Percentiles rank a stretch among this genome's conserved stretches.
Conservation (phyloP, 768 basidiomycete genomes). For the Trametes punicea region DNA sequence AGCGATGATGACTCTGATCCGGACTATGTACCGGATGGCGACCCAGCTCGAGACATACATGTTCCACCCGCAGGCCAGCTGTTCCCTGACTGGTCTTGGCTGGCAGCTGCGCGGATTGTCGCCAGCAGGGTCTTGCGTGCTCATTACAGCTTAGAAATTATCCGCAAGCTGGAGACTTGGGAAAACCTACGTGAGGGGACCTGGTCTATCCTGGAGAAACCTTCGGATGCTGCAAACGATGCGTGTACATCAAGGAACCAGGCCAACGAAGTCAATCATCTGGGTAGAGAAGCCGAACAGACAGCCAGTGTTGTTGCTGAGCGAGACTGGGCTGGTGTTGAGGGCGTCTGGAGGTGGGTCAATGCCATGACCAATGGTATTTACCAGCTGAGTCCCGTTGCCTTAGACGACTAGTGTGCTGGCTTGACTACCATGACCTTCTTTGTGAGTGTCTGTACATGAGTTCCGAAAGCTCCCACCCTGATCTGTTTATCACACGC, state of each 20-base stretch:
- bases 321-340: conserved; percentile 29
- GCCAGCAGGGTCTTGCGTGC: conserved; percentile 1
- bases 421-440: conserved; percentile 25
- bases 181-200: conserved; percentile 9
- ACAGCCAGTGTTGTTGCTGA: neutral
- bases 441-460: conserved; percentile 15
- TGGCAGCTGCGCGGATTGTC: conserved; percentile 17
- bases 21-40: conserved; percentile 11
- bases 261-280: neutral
- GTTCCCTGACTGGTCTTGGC: conserved; percentile 25
- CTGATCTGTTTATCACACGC: neutral
- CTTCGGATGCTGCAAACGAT: too few species aligned
- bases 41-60: neutral
- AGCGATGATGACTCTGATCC: conserved; percentile 8
- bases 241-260: neutral
- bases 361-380: neutral
- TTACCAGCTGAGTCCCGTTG: neutral
- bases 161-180: conserved; percentile 1
- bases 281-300: neutral
- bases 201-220: too few species aligned
- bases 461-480: neutral
- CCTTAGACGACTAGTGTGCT: conserved; percentile 24
- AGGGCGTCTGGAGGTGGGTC: conserved; percentile 26
- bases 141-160: neutral
- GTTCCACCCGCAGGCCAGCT: conserved; percentile 14